Evolutionary conservation across 2,329 filamentous ascomycete species (phyloP).

Genomic region (Neurospora sp.): DNA sequence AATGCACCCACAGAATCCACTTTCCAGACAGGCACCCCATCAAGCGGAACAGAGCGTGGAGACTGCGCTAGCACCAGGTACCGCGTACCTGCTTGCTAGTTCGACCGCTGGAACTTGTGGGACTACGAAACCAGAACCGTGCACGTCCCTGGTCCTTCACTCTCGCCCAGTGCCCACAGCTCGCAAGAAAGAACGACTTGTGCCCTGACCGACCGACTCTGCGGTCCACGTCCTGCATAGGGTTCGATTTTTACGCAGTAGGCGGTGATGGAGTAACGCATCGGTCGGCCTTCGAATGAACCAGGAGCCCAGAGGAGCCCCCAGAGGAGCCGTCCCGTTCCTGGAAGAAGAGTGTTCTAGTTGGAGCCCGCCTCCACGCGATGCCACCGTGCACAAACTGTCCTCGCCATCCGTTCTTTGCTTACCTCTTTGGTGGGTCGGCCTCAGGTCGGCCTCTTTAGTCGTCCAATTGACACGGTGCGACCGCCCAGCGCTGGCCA

Average conservation of each 20-base stretch:
- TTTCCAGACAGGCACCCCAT: not conserved
- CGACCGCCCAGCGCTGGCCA: not conserved
- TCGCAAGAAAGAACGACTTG: not conserved
- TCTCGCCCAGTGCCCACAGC: not conserved
- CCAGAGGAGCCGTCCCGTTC: not conserved
- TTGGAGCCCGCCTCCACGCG: not conserved
- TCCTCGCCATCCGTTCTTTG: not conserved
- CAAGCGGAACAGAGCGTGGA: not conserved
- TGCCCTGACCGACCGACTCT: not conserved
- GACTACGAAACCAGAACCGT: not conserved
- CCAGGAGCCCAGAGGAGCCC: not conserved
- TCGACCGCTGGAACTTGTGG: not conserved
- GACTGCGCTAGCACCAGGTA: not conserved
- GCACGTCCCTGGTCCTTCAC: not conserved
- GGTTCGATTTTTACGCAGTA: not conserved
- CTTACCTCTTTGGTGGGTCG: slow-evolving; percentile 2
- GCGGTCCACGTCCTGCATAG: not conserved
- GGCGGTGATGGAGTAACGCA: not conserved
- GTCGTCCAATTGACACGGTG: slow-evolving; percentile 14
- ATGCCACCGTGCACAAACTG: slow-evolving; percentile 4
- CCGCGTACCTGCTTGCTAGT: not conserved
- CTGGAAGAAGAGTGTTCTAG: not conserved
- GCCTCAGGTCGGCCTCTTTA: slow-evolving; percentile 11
- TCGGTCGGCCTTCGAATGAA: not conserved
- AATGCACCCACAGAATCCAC: not conserved